Percentiles rank a stretch among this genome's conserved stretches.
Conservation (phyloP, 1,139 yeast genomes). For the Chernovozyma sophiae-reginae region DNA sequence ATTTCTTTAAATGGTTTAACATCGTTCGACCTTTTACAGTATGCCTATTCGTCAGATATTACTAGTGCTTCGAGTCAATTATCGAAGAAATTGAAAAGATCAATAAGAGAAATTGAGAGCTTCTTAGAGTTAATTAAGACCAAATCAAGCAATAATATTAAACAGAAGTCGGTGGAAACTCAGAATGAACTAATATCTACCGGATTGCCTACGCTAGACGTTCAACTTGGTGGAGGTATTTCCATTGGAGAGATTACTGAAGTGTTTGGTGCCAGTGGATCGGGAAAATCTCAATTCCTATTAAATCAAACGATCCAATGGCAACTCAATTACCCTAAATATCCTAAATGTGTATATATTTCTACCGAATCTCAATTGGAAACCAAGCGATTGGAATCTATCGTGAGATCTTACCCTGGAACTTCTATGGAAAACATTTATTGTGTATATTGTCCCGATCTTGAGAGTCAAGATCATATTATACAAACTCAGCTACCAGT, state of each 20-base stretch:
- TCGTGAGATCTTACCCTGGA: slow-evolving; percentile 22
- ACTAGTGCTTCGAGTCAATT: slow-evolving; percentile 16
- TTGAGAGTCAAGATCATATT: slow-evolving; percentile 73
- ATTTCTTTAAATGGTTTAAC: slow-evolving; percentile 20
- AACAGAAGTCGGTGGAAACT: background rate
- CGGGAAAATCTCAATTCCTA: slow-evolving; percentile 78
- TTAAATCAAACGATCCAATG: slow-evolving; percentile 60
- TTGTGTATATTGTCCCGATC: slow-evolving; percentile 62
- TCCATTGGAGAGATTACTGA: slow-evolving; percentile 68
- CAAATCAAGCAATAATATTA: slow-evolving; percentile 11
- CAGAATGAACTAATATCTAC: slow-evolving; percentile 39
- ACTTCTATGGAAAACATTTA: slow-evolving; percentile 47
- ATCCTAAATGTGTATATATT: slow-evolving; percentile 52
- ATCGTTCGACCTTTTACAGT: slow-evolving; percentile 19
- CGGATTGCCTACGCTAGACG: slow-evolving; percentile 58
- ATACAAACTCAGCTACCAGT: slow-evolving; percentile 67
- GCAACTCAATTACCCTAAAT: slow-evolving; percentile 32
- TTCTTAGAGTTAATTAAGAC: slow-evolving; percentile 29
- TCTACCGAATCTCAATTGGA: slow-evolving; percentile 76
- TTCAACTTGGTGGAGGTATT: slow-evolving; percentile 63
- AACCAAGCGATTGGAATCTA: slow-evolving; percentile 49
- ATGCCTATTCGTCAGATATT: slow-evolving; percentile 14
- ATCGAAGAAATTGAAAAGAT: slow-evolving; percentile 42
- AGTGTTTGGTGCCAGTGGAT: slow-evolving; percentile 77
- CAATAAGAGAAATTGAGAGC: slow-evolving; percentile 42